Percentiles rank a stretch among this genome's conserved stretches.
Evolutionary conservation across 1,284 basidiomycete species (phyloP).

Genomic region (Cryptococcus floricola): DNA sequence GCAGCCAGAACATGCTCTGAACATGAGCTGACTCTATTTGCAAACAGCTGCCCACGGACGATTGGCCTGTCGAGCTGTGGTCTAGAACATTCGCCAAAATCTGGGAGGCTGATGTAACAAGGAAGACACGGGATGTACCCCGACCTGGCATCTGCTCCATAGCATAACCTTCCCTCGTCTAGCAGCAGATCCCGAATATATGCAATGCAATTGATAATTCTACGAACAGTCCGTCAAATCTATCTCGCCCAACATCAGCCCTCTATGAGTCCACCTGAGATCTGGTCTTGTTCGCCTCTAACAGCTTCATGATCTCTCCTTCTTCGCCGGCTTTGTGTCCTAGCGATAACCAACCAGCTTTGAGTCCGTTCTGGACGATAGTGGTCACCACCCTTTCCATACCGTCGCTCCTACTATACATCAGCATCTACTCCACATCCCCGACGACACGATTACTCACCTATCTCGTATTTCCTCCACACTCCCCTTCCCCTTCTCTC

Average conservation of each 20-base stretch:
- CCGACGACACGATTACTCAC: conserved; percentile 19
- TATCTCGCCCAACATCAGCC: background rate
- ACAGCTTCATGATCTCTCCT: background rate
- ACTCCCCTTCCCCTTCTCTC: conserved; percentile 12
- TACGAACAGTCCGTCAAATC: background rate
- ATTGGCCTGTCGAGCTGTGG: too few species aligned
- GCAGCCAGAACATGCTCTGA: too few species aligned
- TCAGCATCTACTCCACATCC: conserved; percentile 2
- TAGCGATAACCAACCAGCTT: conserved; percentile 58
- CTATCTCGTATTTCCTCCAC: conserved; percentile 27
- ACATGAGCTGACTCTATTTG: too few species aligned
- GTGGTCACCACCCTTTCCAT: conserved; percentile 63
- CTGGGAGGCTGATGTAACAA: too few species aligned
- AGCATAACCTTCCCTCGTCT: too few species aligned
- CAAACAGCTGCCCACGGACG: too few species aligned
- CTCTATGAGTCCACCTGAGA: background rate
- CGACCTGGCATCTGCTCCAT: too few species aligned
- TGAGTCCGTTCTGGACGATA: conserved; percentile 66
- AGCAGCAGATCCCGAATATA: too few species aligned
- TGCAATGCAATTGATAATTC: too few species aligned
- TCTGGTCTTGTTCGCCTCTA: background rate
- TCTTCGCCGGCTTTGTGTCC: conserved; percentile 31
- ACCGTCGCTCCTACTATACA: conserved; percentile 46
- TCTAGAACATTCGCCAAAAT: too few species aligned
- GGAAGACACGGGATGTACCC: too few species aligned